Evolutionary conservation across 2,329 filamentous ascomycete genomes (phyloP).

Genomic region (Helminthosporium solani): DNA sequence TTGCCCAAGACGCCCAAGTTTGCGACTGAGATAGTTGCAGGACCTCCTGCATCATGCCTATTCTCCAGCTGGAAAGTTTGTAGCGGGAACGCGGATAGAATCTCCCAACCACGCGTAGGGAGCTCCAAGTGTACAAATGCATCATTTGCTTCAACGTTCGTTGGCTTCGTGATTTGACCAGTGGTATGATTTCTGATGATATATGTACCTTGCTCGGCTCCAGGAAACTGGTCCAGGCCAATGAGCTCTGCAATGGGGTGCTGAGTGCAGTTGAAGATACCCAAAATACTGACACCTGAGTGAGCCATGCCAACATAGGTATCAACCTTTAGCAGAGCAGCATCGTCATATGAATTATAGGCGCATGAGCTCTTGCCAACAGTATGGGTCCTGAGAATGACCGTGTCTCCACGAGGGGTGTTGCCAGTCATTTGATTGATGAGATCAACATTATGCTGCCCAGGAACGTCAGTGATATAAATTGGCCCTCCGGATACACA

Average conservation of each 20-base stretch:
- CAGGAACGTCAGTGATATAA: slow-evolving; percentile 89
- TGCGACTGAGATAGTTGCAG: slow-evolving; percentile 56
- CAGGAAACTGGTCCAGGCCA: slow-evolving; percentile 70
- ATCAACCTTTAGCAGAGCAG: slow-evolving; percentile 71
- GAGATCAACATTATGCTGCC: slow-evolving; percentile 72
- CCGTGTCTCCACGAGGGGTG: slow-evolving; percentile 69
- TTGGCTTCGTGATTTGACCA: slow-evolving; percentile 60
- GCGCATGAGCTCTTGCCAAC: slow-evolving; percentile 70
- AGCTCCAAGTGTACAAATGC: slow-evolving; percentile 64
- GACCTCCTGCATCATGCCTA: slow-evolving; percentile 41
- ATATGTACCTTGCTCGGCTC: slow-evolving; percentile 63
- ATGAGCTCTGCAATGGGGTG: slow-evolving; percentile 67
- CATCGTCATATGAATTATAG: slow-evolving; percentile 75
- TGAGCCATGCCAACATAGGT: slow-evolving; percentile 70
- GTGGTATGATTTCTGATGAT: slow-evolving; percentile 71
- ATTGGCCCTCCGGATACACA: slow-evolving; percentile 90
- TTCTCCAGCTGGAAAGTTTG: slow-evolving; percentile 52
- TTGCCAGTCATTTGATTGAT: slow-evolving; percentile 79
- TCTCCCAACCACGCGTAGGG: slow-evolving; percentile 70
- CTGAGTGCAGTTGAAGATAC: slow-evolving; percentile 77
- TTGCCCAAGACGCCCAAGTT: slow-evolving; percentile 79
- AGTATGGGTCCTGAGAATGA: slow-evolving; percentile 77
- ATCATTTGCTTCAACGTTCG: slow-evolving; percentile 49
- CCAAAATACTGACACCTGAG: slow-evolving; percentile 75
- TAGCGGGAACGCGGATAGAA: slow-evolving; percentile 73